These are phyloP conservation scores for Cladophialophora bantiana DNA, from an alignment of 2,329 filamentous ascomycete genomes.

Conservation along the genomic window DNA sequence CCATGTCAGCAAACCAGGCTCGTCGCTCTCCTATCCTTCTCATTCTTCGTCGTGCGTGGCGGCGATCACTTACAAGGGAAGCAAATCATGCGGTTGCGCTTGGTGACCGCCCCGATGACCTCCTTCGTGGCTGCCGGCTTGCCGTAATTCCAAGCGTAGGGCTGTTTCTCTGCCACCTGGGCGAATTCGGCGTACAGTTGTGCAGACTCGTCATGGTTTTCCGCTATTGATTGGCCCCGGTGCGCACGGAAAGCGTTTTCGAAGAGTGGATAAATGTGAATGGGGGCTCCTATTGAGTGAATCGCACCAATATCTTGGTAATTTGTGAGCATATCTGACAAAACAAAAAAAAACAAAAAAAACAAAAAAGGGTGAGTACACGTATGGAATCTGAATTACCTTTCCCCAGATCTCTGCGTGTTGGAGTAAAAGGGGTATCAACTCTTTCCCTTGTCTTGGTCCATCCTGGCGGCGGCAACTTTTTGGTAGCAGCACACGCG, in stretches of 20 bases:
- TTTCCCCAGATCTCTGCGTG: constrained; percentile 53
- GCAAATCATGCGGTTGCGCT: constrained; percentile 72
- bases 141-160: constrained; percentile 65
- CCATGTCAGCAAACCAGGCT: constrained; percentile 30
- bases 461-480: constrained; percentile 68
- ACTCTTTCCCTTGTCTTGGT: constrained; percentile 57
- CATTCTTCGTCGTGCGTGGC: too few relatives aligned
- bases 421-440: constrained; percentile 59
- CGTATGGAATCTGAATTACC: constrained; percentile 45
- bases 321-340: neutral
- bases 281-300: constrained; percentile 67
- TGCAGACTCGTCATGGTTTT: constrained; percentile 67
- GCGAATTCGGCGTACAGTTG: constrained; percentile 68
- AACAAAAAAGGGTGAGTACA: constrained; percentile 1
- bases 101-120: constrained; percentile 61
- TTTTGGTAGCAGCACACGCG: constrained; percentile 59
- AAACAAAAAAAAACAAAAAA: neutral
- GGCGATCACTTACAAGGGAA: constrained; percentile 63
- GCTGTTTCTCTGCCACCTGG: constrained; percentile 60
- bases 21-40: neutral
- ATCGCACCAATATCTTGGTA: constrained; percentile 61
- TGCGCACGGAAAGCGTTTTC: constrained; percentile 69
- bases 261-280: constrained; percentile 72
- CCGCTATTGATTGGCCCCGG: constrained; percentile 59
- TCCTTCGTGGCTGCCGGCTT: constrained; percentile 54